Evolutionary conservation across 1,284 basidiomycete genomes (phyloP).

Genomic region (Leccinum colubrinum): DNA sequence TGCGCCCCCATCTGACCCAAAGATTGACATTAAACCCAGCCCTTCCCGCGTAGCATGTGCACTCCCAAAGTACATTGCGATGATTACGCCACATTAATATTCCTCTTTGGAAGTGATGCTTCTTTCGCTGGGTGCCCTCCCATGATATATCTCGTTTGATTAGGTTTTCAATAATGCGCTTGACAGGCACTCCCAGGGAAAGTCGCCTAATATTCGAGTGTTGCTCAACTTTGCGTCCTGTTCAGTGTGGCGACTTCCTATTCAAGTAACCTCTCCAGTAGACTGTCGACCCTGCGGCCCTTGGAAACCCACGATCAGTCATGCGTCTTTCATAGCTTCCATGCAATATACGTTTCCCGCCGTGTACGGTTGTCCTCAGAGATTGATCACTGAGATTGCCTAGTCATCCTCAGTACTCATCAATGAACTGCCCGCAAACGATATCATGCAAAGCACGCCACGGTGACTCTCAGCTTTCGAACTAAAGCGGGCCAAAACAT

Average conservation of each 20-base stretch:
- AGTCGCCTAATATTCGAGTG: not conserved
- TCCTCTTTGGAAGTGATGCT: not conserved
- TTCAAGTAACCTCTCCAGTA: not conserved
- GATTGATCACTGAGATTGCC: not conserved
- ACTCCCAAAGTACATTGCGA: not conserved
- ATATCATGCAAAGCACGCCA: not conserved
- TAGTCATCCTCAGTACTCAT: fast-evolving
- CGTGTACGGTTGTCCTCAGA: not conserved
- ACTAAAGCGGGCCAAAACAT: not conserved
- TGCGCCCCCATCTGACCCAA: not conserved
- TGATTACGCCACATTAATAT: not conserved
- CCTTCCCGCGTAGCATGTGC: not conserved
- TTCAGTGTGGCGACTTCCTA: not conserved
- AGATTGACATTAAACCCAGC: not conserved
- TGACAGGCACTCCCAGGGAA: not conserved
- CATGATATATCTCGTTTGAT: not conserved
- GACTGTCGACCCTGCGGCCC: not conserved
- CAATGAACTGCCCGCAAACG: not conserved
- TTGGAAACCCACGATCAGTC: not conserved
- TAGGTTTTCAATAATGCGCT: not conserved
- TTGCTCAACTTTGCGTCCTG: not conserved
- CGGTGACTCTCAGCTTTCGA: not conserved
- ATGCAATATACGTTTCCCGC: not conserved
- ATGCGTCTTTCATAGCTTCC: not conserved
- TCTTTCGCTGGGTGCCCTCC: not conserved